Conservation (phyloP, 1,284 basidiomycete species). For the Anthracocystis setariae region DNA sequence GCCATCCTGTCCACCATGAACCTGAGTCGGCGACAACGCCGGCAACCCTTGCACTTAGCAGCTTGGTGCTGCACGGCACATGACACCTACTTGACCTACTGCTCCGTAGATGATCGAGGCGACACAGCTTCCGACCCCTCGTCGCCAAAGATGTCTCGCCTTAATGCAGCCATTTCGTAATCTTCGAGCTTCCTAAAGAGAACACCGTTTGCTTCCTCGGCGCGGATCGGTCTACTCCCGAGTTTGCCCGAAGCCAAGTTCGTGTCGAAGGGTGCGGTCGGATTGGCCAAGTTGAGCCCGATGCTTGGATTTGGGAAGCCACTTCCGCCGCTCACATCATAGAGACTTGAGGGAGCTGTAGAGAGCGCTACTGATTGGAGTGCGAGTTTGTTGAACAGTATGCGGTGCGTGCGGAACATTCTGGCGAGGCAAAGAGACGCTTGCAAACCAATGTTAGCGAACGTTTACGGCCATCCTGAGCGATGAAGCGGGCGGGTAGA, state of each 20-base stretch:
- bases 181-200: conserved; percentile 31
- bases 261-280: not conserved
- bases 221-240: conserved; percentile 1
- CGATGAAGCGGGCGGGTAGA: not conserved
- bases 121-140: not conserved
- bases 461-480: not conserved
- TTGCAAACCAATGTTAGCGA: not conserved
- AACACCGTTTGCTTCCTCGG: conserved; percentile 42
- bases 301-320: conserved; percentile 48
- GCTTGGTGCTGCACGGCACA: too few relatives aligned
- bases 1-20: too few relatives aligned
- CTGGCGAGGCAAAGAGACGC: not conserved
- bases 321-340: conserved; percentile 46
- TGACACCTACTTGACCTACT: too few relatives aligned
- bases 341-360: conserved; percentile 44
- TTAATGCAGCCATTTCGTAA: conserved; percentile 13
- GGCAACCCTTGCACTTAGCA: too few relatives aligned
- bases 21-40: too few relatives aligned
- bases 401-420: conserved; percentile 40
- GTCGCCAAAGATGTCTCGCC: conserved; percentile 39
- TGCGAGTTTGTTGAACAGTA: conserved; percentile 54
- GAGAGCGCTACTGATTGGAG: conserved; percentile 51
- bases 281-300: conserved; percentile 15
- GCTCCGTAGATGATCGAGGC: not conserved
- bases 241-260: not conserved